Evolutionary conservation across 148 eudicot species (phyloP).

Genomic region (Chenopodium quinoa): DNA sequence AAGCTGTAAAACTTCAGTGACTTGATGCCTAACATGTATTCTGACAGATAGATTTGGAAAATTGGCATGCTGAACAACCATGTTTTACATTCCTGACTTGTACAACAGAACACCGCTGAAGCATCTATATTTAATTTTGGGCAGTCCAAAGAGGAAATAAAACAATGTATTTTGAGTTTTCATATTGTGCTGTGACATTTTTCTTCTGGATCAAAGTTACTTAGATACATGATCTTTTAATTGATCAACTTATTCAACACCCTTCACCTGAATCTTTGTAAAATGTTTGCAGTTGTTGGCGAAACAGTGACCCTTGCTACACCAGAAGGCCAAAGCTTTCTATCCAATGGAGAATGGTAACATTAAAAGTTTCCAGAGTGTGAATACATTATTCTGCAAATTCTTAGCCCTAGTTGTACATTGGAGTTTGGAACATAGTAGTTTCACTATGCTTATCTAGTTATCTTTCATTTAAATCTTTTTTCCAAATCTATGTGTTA

Average conservation of each 20-base stretch:
- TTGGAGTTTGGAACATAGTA: not conserved
- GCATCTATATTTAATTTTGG: not conserved
- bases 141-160: not conserved
- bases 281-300: conserved; percentile 63
- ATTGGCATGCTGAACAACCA: not conserved
- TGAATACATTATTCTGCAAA: not conserved
- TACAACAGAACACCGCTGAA: not conserved
- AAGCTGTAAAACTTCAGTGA: not conserved
- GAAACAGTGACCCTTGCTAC: conserved; percentile 78
- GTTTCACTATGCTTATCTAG: not conserved
- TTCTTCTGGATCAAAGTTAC: not conserved
- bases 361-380: conserved; percentile 7
- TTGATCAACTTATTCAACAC: not conserved
- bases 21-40: not conserved
- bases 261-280: not conserved
- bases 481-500: not conserved
- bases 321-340: conserved; percentile 55
- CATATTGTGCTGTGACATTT: not conserved
- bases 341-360: conserved; percentile 97
- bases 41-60: not conserved
- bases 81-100: not conserved
- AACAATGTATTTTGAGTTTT: not conserved
- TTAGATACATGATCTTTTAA: not conserved
- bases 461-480: conserved; percentile 5
- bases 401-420: not conserved